Evolutionary conservation across 1,139 yeast genomes (phyloP).

Genomic region (Scheffersomyces quercinus): DNA sequence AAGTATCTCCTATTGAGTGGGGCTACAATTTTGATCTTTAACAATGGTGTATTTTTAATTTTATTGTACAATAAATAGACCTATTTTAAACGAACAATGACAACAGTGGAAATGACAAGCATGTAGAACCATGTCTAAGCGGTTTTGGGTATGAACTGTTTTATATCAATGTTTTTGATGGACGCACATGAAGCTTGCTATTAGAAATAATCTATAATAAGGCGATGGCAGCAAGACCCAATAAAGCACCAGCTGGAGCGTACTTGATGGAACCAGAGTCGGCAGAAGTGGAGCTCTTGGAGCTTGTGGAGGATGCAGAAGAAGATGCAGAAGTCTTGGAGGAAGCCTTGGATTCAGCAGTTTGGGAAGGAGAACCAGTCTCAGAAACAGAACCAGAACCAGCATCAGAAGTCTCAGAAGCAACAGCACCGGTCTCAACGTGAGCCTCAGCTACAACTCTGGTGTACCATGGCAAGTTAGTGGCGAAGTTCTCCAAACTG

Average conservation of each 20-base stretch:
- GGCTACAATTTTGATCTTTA: no score
- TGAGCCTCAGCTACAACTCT: conserved; percentile 25
- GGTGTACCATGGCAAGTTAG: conserved; percentile 46
- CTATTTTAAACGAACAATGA: no score
- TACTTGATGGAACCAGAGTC: conserved; percentile 13
- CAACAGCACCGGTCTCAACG: conserved; percentile 5
- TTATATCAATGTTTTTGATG: no score
- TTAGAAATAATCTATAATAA: conserved; percentile 20
- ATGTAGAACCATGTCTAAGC: no score
- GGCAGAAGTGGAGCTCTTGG: conserved; percentile 2
- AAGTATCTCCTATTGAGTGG: no score
- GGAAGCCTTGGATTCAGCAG: conserved; percentile 5
- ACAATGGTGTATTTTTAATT: no score
- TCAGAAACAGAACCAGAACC: background rate
- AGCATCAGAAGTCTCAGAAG: conserved; percentile 2
- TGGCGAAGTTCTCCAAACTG: conserved; percentile 35
- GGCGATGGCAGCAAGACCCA: conserved; percentile 39
- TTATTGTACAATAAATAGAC: no score
- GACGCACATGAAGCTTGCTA: no score
- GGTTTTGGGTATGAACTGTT: no score
- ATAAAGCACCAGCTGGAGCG: conserved; percentile 36
- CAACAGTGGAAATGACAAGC: no score
- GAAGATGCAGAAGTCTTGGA: conserved; percentile 6
- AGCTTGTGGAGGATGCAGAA: conserved; percentile 1
- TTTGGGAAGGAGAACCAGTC: background rate